Base-by-base conservation (phyloP, 1,284 basidiomycete genomes). In the Melampsora medusae region DNA sequence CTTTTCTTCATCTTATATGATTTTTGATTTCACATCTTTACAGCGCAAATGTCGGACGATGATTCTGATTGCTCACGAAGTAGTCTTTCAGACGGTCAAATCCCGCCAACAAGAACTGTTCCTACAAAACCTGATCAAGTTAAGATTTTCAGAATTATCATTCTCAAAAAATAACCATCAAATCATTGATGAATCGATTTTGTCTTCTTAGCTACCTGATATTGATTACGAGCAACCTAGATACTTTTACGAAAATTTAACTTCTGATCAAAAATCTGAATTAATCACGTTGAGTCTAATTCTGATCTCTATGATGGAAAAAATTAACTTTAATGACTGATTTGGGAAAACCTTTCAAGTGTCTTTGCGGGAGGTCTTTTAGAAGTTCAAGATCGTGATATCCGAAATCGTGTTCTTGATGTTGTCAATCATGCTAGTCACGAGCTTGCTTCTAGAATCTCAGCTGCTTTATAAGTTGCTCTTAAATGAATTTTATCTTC, bases 141-240 rank as follows among this genome's bases (percentile, higher is more conserved):
- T 33, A 6, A n/a, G 28, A 35, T 22, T 17, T 12, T 22, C 6
- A 22, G 19, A 3, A 53, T 10, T 19, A 22, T 38, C 35, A 38
- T 53, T 31, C 19, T 49, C 38, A 25, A 16, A 28, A 5, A n/a
- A 19, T 1, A n/a, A 14, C 33, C 53, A 19, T 42, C 10, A 25
- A 16, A 25, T 33, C 35, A 42, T 33, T 62, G 28, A 48, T 3
- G 4, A n/a, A 33, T 7, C n/a, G 33, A 10, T 42, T 42, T 31
- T 35, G 56, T 2, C n/a, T 48, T 17, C 9, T 19, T 22, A 72
- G 70, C 28, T 65, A 22, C 64, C 70, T 25, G 42, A 46, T 16
- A 65, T 72, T 14, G 70, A 72, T 42, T 72, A 64, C 33, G 70
- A 72, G 49, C 70, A 64, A 31, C 70, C 70, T 6, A n/a, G 28